Evolutionary conservation across 2,329 filamentous ascomycete genomes (phyloP).

Genomic region (Microascus cirrosus): DNA sequence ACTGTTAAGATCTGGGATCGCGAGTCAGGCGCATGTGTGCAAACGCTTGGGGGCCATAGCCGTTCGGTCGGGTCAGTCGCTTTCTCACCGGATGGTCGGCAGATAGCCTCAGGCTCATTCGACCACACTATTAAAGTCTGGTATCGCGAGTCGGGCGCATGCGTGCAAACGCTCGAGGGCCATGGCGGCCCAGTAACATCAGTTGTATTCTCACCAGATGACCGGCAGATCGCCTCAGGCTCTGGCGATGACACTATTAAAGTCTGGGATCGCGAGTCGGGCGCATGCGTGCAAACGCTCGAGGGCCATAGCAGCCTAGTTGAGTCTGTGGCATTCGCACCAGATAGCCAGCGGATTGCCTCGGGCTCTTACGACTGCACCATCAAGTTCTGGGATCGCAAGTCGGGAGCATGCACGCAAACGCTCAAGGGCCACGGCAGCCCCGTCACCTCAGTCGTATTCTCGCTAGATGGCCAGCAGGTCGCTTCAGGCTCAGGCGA

Average conservation of each 20-base stretch:
- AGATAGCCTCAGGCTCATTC: background rate
- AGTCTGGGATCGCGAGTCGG: too few species aligned
- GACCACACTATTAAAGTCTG: constrained; percentile 8
- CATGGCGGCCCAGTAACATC: background rate
- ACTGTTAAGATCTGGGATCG: constrained; percentile 7
- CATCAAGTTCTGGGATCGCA: too few species aligned
- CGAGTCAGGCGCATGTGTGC: background rate
- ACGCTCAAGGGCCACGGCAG: too few species aligned
- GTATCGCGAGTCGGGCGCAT: background rate
- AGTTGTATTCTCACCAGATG: constrained; percentile 9
- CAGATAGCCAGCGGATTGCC: too few species aligned
- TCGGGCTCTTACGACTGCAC: constrained; percentile 7
- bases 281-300: too few species aligned
- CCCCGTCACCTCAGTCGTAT: too few species aligned
- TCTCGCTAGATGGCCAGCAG: too few species aligned
- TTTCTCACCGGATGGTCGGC: constrained; percentile 6
- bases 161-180: background rate
- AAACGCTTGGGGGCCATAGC: background rate
- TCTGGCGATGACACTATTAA: constrained; percentile 6
- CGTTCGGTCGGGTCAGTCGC: constrained; percentile 4
- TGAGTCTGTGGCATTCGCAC: too few species aligned
- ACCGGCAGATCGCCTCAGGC: constrained; percentile 5
- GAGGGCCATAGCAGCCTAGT: too few species aligned
- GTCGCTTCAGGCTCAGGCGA: too few species aligned
- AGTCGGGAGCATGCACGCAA: too few species aligned